Conservation (phyloP, 176 grass and related monocot species). For the Saccharum spontaneum region DNA sequence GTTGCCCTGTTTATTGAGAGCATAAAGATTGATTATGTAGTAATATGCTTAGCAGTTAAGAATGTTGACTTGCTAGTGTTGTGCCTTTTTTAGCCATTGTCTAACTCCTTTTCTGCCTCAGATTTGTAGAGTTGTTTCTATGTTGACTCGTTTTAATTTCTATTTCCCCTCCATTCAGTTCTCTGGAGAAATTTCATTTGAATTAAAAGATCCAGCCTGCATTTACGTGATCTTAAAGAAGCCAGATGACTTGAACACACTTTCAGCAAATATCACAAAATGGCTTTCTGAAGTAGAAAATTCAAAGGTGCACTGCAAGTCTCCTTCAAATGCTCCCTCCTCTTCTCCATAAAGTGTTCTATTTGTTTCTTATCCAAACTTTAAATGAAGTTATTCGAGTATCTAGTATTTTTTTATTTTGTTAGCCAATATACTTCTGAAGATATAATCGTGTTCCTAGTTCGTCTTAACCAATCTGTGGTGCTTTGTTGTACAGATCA, state of each 20-base stretch:
- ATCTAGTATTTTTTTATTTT: neutral
- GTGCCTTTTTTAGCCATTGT: neutral
- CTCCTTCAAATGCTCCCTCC: conserved; percentile 5
- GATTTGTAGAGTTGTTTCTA: conserved; percentile 9
- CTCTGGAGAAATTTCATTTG: conserved; percentile 81
- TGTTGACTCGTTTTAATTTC: conserved; percentile 19
- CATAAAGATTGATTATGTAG: neutral
- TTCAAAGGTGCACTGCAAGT: conserved; percentile 58
- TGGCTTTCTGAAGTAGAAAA: conserved; percentile 89
- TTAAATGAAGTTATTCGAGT: conserved; percentile 11
- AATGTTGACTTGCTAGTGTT: conserved; percentile 12
- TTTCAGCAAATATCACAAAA: conserved; percentile 71
- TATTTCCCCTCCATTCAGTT: conserved; percentile 47
- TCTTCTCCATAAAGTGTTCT: neutral
- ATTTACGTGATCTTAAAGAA: conserved; percentile 70
- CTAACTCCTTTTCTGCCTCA: neutral
- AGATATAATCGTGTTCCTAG: neutral
- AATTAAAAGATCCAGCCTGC: conserved; percentile 90
- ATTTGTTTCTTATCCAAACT: neutral
- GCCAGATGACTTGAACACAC: conserved; percentile 71
- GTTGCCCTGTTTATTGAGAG: neutral
- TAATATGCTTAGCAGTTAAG: conserved; percentile 4
- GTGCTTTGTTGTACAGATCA: conserved; percentile 57
- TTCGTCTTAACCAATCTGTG: neutral
- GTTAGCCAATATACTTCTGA: neutral